phyloP scores from a whole-genome alignment of 208 protist genomes.

The Zelonia costaricensis region DNA sequence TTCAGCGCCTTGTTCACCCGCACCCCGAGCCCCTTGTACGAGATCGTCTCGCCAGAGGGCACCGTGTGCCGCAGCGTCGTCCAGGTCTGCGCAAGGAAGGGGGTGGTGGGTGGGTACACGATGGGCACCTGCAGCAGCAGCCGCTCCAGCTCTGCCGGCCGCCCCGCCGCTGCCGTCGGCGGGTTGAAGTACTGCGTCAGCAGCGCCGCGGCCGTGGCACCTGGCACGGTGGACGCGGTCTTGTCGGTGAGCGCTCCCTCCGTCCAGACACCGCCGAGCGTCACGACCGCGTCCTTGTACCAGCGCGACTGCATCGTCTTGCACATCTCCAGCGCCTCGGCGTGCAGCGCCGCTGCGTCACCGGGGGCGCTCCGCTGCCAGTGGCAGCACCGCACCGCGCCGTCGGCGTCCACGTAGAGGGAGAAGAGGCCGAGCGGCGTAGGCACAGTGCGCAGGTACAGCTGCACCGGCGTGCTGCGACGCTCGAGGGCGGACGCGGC shows the following conservation, averaged over 20 bases:
- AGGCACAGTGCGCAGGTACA: conserved; percentile 43
- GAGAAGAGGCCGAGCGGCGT: conserved; percentile 58
- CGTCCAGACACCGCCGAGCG: conserved; percentile 3
- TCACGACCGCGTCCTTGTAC: conserved; percentile 19
- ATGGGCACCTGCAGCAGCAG: conserved; percentile 43
- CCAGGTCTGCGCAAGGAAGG: conserved; percentile 48
- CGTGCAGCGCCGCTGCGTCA: conserved; percentile 9
- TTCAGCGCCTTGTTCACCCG: conserved; percentile 16
- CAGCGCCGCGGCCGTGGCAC: conserved; percentile 24
- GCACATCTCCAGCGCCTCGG: conserved; percentile 27
- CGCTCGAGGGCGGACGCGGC: background rate
- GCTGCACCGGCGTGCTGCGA: conserved; percentile 23
- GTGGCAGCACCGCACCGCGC: conserved; percentile 53
- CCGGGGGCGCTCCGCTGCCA: conserved; percentile 29
- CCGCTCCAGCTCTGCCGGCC: conserved; percentile 24
- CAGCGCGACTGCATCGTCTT: conserved; percentile 25
- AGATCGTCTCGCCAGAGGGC: conserved; percentile 37
- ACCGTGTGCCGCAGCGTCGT: conserved; percentile 44
- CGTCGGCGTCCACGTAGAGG: conserved; percentile 54
- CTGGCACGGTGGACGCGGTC: conserved; percentile 4
- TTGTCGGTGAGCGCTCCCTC: background rate
- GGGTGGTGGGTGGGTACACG: conserved; percentile 33
- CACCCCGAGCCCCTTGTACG: conserved; percentile 52
- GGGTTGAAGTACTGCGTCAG: conserved; percentile 46
- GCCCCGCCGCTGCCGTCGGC: conserved; percentile 5